phyloP scores from a whole-genome alignment of 2,329 filamentous ascomycete species.

The Colletotrichum sidae region DNA sequence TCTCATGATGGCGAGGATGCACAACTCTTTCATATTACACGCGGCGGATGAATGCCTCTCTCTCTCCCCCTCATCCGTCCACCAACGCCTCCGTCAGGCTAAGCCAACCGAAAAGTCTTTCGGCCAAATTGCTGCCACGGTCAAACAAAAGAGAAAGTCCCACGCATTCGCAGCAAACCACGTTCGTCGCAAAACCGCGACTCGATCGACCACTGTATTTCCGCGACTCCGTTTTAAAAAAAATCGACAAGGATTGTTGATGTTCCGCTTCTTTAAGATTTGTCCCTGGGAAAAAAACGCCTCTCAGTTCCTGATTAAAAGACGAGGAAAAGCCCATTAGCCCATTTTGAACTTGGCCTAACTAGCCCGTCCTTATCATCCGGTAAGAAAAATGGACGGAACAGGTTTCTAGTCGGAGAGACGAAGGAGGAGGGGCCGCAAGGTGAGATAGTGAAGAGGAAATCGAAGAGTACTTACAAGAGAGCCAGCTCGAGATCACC shows the following conservation, averaged over 20 bases:
- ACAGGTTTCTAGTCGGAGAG: slow-evolving; percentile 25
- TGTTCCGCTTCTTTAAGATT: slow-evolving; percentile 31
- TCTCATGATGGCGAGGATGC: slow-evolving; percentile 36
- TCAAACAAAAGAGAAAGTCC: slow-evolving; percentile 24
- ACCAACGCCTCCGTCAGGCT: slow-evolving; percentile 13
- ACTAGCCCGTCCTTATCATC: slow-evolving; percentile 40
- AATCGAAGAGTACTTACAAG: slow-evolving; percentile 56
- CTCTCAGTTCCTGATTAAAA: slow-evolving; percentile 40
- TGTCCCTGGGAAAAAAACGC: slow-evolving; percentile 37
- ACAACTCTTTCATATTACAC: slow-evolving; percentile 35
- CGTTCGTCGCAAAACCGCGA: slow-evolving; percentile 7
- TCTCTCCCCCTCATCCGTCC: slow-evolving; percentile 11
- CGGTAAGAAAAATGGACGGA: slow-evolving; percentile 38
- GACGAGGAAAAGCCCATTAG: slow-evolving; percentile 39
- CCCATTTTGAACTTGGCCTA: slow-evolving; percentile 39
- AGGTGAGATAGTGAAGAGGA: slow-evolving; percentile 20
- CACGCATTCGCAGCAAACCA: slow-evolving; percentile 22
- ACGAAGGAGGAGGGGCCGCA: slow-evolving; percentile 14
- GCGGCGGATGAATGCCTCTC: slow-evolving; percentile 26
- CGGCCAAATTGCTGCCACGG: not conserved
- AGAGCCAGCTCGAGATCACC: slow-evolving; percentile 85
- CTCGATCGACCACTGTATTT: slow-evolving; percentile 13
- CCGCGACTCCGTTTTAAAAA: slow-evolving; percentile 32
- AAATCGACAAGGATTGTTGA: slow-evolving; percentile 8
- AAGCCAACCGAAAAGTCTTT: slow-evolving; percentile 12